Conservation (phyloP, 768 basidiomycete genomes). For the Trametes meyenii region DNA sequence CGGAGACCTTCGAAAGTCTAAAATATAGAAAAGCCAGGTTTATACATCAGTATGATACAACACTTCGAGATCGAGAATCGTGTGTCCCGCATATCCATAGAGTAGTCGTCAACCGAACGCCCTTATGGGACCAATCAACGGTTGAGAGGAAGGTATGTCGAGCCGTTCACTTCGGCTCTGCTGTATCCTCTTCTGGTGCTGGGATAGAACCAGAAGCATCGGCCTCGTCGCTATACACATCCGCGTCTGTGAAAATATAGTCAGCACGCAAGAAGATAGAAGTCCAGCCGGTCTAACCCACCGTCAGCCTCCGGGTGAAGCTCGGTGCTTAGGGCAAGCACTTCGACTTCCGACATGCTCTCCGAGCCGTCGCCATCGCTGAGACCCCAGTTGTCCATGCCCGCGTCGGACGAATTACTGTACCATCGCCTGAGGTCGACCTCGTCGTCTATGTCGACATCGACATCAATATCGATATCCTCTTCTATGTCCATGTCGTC, state of each 20-base stretch:
- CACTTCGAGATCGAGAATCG: background rate
- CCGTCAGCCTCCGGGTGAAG: slow-evolving; percentile 11
- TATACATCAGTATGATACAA: slow-evolving; percentile 23
- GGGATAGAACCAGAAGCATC: slow-evolving; percentile 10
- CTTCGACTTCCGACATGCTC: slow-evolving; percentile 26
- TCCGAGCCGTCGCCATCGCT: slow-evolving; percentile 41
- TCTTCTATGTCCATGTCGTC: slow-evolving; percentile 42
- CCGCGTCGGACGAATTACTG: slow-evolving; percentile 25
- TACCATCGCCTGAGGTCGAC: slow-evolving; percentile 15
- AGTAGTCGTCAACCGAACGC: background rate
- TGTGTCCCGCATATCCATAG: background rate
- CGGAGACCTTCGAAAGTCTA: background rate
- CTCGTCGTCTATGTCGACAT: slow-evolving; percentile 25
- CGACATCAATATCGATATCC: slow-evolving; percentile 29
- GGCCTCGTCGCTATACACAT: slow-evolving; percentile 14
- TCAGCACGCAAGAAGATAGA: background rate
- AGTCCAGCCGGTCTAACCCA: background rate
- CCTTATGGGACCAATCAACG: background rate
- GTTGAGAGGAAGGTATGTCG: background rate
- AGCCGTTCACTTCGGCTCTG: slow-evolving; percentile 8
- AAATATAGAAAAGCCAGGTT: slow-evolving; percentile 7
- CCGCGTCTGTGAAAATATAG: background rate
- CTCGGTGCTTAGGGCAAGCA: slow-evolving; percentile 17
- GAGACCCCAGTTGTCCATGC: slow-evolving; percentile 42
- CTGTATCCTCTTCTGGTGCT: slow-evolving; percentile 1